These are phyloP conservation scores for Gypsophila paniculata DNA, from an alignment of 179 eudicot genomes.

Conservation along the genomic window DNA sequence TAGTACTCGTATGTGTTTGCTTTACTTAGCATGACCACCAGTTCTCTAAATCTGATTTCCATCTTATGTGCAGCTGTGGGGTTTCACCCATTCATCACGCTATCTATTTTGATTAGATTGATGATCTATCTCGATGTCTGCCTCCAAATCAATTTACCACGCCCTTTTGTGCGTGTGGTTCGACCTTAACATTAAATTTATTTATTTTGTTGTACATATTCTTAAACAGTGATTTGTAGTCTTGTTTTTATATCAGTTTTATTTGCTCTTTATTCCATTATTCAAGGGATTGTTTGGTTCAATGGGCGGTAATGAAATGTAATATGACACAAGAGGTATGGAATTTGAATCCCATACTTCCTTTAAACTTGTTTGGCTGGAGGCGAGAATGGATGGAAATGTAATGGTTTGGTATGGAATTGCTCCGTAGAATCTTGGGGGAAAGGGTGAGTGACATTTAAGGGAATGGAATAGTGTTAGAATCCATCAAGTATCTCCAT, in stretches of 20 bases:
- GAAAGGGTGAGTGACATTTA: no score
- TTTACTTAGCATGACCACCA: neutral
- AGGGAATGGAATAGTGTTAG: no score
- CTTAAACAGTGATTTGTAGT: neutral
- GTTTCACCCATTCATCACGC: slow-evolving; percentile 71
- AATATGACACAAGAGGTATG: no score
- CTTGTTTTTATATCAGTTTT: neutral
- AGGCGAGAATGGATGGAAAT: no score
- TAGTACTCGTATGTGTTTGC: neutral
- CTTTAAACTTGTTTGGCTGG: no score
- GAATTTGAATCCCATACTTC: no score
- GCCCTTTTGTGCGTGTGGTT: neutral
- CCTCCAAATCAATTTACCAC: slow-evolving; percentile 7
- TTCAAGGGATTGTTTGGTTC: no score
- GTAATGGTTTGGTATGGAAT: no score
- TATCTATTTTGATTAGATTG: slow-evolving; percentile 32
- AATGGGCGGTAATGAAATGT: no score
- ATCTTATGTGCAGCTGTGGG: slow-evolving; percentile 72
- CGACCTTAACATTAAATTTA: neutral
- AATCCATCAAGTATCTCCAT: no score
- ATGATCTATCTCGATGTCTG: neutral
- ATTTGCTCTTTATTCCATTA: neutral
- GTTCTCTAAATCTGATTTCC: slow-evolving; percentile 14
- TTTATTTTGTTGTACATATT: slow-evolving; percentile 14
- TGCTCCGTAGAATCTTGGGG: no score